Percentiles rank a stretch among this genome's conserved stretches.
Evolutionary conservation across 225 moss, liverwort and hornwort genomes (phyloP).

Genomic region (Pseudoscleropodium purum): DNA sequence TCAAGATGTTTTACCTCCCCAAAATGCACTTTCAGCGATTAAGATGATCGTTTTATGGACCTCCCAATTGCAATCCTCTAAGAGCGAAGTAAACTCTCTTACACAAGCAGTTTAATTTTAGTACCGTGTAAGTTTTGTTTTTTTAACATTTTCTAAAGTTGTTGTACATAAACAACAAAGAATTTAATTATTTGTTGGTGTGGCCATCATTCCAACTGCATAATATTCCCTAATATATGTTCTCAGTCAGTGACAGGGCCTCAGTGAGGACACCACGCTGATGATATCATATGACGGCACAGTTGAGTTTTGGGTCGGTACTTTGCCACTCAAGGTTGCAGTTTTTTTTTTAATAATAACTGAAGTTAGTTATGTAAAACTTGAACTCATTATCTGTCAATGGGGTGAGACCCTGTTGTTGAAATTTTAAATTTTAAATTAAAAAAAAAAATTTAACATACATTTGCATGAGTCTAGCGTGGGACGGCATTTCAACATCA

Average conservation of each 20-base stretch:
- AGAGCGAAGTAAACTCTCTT: too few relatives aligned
- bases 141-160: not conserved
- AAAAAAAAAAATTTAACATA: too few relatives aligned
- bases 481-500: not conserved
- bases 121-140: too few relatives aligned
- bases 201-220: not conserved
- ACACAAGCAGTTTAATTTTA: too few relatives aligned
- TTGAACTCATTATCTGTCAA: not conserved
- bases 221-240: not conserved
- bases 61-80: too few relatives aligned
- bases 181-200: not conserved
- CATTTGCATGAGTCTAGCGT: not conserved
- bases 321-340: not conserved
- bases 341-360: too few relatives aligned
- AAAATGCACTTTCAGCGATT: too few relatives aligned
- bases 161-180: not conserved
- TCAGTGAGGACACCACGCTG: not conserved
- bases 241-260: not conserved
- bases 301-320: not conserved
- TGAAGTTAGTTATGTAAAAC: too few relatives aligned
- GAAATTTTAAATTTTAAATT: too few relatives aligned
- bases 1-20: too few relatives aligned
- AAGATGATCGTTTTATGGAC: too few relatives aligned
- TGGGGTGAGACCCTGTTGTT: too few relatives aligned
- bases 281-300: not conserved